A percentile compares a stretch with the other conserved stretches of the same genome.
Evolutionary conservation across 805 yeast genomes (phyloP).

Genomic region (Lipomyces starkeyi): DNA sequence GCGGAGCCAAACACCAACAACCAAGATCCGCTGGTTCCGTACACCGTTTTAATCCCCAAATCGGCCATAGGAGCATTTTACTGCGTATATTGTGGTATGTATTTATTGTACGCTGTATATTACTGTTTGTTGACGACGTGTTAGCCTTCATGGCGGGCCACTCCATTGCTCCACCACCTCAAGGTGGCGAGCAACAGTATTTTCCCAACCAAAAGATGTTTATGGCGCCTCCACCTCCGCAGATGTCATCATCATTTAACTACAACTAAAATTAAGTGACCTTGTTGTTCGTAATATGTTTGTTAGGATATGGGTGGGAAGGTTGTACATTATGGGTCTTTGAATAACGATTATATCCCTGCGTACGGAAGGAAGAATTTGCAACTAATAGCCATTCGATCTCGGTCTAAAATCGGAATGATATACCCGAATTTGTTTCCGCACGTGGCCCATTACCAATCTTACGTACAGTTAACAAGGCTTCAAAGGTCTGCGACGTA

Average conservation of each 20-base stretch:
- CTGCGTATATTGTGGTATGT: not conserved
- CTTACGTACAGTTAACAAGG: no score
- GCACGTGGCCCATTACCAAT: no score
- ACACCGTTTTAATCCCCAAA: conserved; percentile 5
- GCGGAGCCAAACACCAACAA: not conserved
- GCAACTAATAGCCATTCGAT: not conserved
- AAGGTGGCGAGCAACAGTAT: not conserved
- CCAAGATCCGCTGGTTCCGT: conserved; percentile 6
- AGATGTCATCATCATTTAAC: not conserved
- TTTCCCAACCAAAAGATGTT: not conserved
- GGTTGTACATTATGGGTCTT: not conserved
- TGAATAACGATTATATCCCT: not conserved
- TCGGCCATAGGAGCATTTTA: not conserved
- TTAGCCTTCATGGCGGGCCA: conserved; percentile 12
- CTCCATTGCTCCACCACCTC: not conserved
- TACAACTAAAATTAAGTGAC: not conserved
- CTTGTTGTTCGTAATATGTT: not conserved
- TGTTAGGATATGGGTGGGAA: not conserved
- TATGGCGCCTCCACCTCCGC: not conserved
- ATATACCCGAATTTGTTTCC: no score
- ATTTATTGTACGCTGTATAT: not conserved
- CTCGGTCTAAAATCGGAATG: no score
- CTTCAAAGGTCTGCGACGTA: no score
- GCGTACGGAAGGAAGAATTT: not conserved
- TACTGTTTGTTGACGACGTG: not conserved